Conservation (phyloP, 1,139 yeast species). For the Taphrina communis region DNA sequence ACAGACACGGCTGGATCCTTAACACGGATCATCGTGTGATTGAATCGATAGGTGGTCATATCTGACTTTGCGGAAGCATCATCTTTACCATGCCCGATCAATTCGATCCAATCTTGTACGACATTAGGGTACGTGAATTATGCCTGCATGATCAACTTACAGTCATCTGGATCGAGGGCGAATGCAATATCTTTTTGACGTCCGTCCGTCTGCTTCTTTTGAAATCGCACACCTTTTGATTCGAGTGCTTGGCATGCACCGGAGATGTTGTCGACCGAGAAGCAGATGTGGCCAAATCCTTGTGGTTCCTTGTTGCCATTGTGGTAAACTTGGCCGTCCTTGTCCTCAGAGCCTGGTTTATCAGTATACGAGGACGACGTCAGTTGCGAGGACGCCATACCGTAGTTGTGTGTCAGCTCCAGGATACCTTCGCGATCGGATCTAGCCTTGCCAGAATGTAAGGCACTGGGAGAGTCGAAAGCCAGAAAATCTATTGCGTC, state of each 20-base stretch:
- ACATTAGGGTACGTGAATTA: background rate
- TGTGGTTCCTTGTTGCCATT: slow-evolving; percentile 86
- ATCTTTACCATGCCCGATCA: slow-evolving; percentile 63
- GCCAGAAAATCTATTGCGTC: slow-evolving; percentile 60
- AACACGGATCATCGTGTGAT: slow-evolving; percentile 92
- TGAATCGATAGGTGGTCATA: slow-evolving; percentile 63
- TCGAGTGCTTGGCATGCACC: slow-evolving; percentile 64
- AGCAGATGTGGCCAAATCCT: slow-evolving; percentile 93
- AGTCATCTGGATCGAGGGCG: slow-evolving; percentile 89
- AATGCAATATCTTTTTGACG: slow-evolving; percentile 92
- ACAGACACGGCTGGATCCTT: slow-evolving; percentile 69
- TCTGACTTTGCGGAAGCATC: slow-evolving; percentile 56
- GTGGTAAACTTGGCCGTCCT: slow-evolving; percentile 57
- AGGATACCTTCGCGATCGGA: slow-evolving; percentile 54
- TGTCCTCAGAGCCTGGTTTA: slow-evolving; percentile 26
- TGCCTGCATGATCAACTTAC: background rate
- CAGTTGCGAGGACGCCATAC: slow-evolving; percentile 53
- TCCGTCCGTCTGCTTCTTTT: slow-evolving; percentile 85
- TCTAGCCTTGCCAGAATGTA: slow-evolving; percentile 59
- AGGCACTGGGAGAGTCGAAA: slow-evolving; percentile 59
- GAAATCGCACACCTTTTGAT: slow-evolving; percentile 68
- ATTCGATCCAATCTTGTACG: slow-evolving; percentile 72
- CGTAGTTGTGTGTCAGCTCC: slow-evolving; percentile 69
- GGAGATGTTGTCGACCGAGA: slow-evolving; percentile 80
- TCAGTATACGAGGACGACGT: background rate